A percentile compares a stretch with the other conserved stretches of the same genome.
Conservation (phyloP, 305 asterid genomes). For the Salvia sclarea region DNA sequence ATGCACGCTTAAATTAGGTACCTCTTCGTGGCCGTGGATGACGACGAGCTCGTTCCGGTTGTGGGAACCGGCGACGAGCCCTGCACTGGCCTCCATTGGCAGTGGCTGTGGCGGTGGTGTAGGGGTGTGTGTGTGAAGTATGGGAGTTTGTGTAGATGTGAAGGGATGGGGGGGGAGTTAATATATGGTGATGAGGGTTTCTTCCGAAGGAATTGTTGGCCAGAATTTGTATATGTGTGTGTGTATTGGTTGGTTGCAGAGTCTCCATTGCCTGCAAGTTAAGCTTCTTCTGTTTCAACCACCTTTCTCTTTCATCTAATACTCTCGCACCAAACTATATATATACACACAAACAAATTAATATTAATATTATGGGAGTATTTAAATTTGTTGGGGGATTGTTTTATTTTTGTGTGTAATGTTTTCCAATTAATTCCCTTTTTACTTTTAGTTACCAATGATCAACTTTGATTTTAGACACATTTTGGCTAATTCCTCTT, state of each 20-base stretch:
- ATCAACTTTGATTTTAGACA: too few relatives aligned
- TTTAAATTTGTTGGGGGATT: neutral
- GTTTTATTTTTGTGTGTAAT: neutral
- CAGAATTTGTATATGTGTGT: constrained; percentile 14
- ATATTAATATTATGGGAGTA: too few relatives aligned
- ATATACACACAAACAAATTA: too few relatives aligned
- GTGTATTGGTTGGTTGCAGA: constrained; percentile 66
- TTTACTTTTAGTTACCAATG: constrained; percentile 9
- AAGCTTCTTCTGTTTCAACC: constrained; percentile 74
- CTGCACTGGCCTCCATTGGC: constrained; percentile 94
- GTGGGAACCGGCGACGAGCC: constrained; percentile 98
- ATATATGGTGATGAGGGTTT: constrained; percentile 41
- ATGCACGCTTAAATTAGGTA: constrained; percentile 24
- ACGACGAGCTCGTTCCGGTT: constrained; percentile 97
- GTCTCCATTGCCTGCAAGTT: constrained; percentile 98
- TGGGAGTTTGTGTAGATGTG: constrained; percentile 37
- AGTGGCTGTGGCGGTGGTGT: constrained; percentile 19
- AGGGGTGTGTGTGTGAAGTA: neutral
- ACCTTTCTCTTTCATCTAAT: constrained; percentile 34
- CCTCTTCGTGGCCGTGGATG: constrained; percentile 99
- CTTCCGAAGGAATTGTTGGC: constrained; percentile 54
- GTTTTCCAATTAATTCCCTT: constrained; percentile 17
- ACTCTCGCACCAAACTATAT: constrained; percentile 25
- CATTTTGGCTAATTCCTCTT: too few relatives aligned
- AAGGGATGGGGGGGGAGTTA: constrained; percentile 33